Evolutionary conservation across 192 early-diverging fungal species (phyloP).

Genomic region (Umbelopsis vinacea): DNA sequence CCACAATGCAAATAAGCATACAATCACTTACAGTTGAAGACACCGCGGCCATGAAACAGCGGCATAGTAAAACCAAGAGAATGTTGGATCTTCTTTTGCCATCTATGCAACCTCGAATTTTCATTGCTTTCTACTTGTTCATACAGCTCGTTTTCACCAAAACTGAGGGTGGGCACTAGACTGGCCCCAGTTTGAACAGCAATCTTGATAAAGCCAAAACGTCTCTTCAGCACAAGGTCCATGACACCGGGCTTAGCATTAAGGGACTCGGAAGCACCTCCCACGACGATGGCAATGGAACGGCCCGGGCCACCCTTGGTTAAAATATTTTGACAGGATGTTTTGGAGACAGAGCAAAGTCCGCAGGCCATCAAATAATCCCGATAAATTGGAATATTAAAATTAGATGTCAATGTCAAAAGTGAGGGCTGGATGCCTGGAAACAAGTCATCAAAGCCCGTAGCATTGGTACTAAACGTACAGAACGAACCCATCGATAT

Average conservation of each 20-base stretch:
- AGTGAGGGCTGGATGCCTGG: conserved; percentile 80
- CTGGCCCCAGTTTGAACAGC: conserved; percentile 78
- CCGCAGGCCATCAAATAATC: conserved; percentile 83
- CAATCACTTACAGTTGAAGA: conserved; percentile 79
- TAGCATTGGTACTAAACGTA: conserved; percentile 82
- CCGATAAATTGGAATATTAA: conserved; percentile 86
- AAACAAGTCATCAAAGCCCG: conserved; percentile 70
- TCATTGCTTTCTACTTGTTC: conserved; percentile 70
- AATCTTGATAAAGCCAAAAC: conserved; percentile 88
- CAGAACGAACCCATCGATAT: conserved; percentile 80
- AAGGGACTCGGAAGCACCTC: conserved; percentile 87
- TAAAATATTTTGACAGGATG: conserved; percentile 81
- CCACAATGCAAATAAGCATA: too few relatives aligned
- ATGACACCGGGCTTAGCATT: conserved; percentile 61
- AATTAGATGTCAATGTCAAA: conserved; percentile 83
- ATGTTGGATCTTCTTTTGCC: conserved; percentile 76
- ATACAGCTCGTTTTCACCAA: conserved; percentile 94
- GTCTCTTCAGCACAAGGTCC: conserved; percentile 75
- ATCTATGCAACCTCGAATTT: conserved; percentile 59
- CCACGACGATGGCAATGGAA: conserved; percentile 83
- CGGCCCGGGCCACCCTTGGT: conserved; percentile 61
- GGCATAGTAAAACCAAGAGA: conserved; percentile 70
- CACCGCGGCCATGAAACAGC: conserved; percentile 83
- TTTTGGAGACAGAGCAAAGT: conserved; percentile 75
- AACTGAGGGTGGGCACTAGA: conserved; percentile 88